Percentiles rank a stretch among this genome's conserved stretches.
These are phyloP conservation scores for Ophioceras dolichostomum DNA, from an alignment of 2,329 filamentous ascomycete species.

Conservation along the genomic window DNA sequence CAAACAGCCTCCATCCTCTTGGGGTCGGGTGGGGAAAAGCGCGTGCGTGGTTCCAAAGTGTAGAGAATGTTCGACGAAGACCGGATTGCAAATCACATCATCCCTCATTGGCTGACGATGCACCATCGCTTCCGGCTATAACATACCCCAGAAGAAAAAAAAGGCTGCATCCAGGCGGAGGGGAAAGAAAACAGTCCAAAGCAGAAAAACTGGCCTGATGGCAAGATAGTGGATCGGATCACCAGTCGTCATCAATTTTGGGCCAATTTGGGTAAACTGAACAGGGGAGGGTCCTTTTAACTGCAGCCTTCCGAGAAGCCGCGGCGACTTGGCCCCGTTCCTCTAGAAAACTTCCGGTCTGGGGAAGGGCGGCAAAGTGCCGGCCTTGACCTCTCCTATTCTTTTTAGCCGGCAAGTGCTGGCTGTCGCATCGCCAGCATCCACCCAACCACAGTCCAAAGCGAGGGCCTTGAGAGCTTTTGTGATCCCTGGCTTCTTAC, in stretches of 20 bases:
- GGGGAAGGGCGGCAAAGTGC: not conserved
- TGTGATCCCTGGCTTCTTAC: too few relatives aligned
- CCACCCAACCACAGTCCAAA: not conserved
- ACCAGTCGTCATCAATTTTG: not conserved
- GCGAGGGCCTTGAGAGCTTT: too few relatives aligned
- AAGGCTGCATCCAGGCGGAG: too few relatives aligned
- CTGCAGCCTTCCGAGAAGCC: not conserved
- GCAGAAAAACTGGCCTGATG: not conserved
- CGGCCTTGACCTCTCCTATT: not conserved
- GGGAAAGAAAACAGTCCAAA: too few relatives aligned
- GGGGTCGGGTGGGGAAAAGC: too few relatives aligned
- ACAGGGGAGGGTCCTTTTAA: not conserved
- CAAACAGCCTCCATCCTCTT: too few relatives aligned
- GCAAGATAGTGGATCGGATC: not conserved
- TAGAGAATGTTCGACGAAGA: too few relatives aligned
- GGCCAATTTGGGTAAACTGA: not conserved
- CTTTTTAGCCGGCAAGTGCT: not conserved
- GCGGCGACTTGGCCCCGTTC: not conserved
- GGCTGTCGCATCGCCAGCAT: not conserved
- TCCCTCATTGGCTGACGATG: too few relatives aligned
- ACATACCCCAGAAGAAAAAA: too few relatives aligned
- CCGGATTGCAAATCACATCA: too few relatives aligned
- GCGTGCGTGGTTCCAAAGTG: too few relatives aligned
- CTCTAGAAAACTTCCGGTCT: not conserved
- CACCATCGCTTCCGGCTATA: too few relatives aligned